Conservation (phyloP, 2,329 filamentous ascomycete species). For the Arachnomyces sp. region DNA sequence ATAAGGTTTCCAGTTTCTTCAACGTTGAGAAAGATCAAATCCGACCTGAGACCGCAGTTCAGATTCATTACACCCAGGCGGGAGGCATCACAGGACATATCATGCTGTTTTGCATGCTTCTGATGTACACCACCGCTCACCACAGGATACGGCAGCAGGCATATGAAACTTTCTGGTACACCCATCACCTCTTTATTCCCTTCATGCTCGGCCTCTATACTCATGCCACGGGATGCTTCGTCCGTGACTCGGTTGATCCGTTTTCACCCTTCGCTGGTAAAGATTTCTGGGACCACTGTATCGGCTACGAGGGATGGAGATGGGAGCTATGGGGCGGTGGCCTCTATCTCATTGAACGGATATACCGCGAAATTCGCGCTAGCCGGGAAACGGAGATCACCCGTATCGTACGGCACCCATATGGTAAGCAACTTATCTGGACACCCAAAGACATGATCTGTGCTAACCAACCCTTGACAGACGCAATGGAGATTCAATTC, state of each 20-base stretch:
- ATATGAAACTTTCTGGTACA: slow-evolving; percentile 99
- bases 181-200: slow-evolving; percentile 95
- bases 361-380: slow-evolving; percentile 84
- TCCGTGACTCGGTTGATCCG: slow-evolving; percentile 66
- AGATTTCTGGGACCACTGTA: slow-evolving; percentile 82
- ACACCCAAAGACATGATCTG: not conserved
- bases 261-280: slow-evolving; percentile 78
- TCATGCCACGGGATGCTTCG: slow-evolving; percentile 92
- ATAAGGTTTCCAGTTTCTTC: slow-evolving; percentile 62
- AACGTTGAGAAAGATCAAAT: slow-evolving; percentile 85
- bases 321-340: slow-evolving; percentile 87
- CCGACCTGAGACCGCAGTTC: slow-evolving; percentile 67
- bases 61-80: slow-evolving; percentile 85
- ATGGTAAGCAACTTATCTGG: slow-evolving; percentile 51
- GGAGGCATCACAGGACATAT: slow-evolving; percentile 93
- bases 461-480: slow-evolving; percentile 32
- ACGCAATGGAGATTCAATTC: slow-evolving; percentile 96
- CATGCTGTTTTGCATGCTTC: slow-evolving; percentile 97
- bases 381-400: slow-evolving; percentile 81
- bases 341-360: slow-evolving; percentile 76
- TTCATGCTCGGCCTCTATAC: slow-evolving; percentile 93
- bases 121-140: slow-evolving; percentile 97
- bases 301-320: slow-evolving; percentile 93
- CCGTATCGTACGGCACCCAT: slow-evolving; percentile 90
- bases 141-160: slow-evolving; percentile 91